Percentiles rank a stretch among this genome's conserved stretches.
phyloP scores from a whole-genome alignment of 2,329 filamentous ascomycete species.

The Fusarium proliferatum region DNA sequence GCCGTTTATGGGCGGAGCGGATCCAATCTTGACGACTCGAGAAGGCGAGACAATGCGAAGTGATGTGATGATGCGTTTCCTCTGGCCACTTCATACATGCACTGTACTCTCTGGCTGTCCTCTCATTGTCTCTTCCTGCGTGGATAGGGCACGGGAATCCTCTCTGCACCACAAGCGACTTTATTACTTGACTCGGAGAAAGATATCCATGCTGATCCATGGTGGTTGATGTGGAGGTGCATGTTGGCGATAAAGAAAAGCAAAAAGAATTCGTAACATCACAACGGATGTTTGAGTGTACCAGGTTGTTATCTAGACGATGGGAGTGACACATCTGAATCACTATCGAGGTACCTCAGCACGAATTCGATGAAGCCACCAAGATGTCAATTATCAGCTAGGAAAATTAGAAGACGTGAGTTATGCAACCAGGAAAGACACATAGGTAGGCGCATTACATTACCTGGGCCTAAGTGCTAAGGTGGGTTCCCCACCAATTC shows the following conservation, averaged over 20 bases:
- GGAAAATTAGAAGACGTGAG: conserved; percentile 3
- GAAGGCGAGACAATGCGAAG: conserved; percentile 40
- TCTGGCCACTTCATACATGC: conserved; percentile 32
- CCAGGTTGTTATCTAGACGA: conserved; percentile 2
- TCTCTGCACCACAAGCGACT: conserved; percentile 27
- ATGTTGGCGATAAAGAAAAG: background rate
- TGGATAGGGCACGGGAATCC: conserved; percentile 34
- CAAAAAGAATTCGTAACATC: conserved; percentile 4
- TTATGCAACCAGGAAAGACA: background rate
- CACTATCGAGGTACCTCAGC: background rate
- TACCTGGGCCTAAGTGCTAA: background rate
- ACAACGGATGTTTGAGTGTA: conserved; percentile 1
- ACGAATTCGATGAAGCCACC: conserved; percentile 10
- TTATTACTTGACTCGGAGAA: conserved; percentile 27
- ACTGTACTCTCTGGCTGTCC: conserved; percentile 8
- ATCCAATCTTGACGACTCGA: conserved; percentile 37
- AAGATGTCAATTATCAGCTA: conserved; percentile 16
- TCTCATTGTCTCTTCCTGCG: conserved; percentile 28
- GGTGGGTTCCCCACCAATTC: conserved; percentile 14
- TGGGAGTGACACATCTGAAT: conserved; percentile 9
- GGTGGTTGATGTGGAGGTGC: conserved; percentile 18
- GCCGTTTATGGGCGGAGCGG: conserved; percentile 37
- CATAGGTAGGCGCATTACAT: background rate
- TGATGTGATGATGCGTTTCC: conserved; percentile 44
- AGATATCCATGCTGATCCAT: conserved; percentile 16